Evolutionary conservation across 345 rosid genomes (phyloP).

Genomic region (Psidium guajava): DNA sequence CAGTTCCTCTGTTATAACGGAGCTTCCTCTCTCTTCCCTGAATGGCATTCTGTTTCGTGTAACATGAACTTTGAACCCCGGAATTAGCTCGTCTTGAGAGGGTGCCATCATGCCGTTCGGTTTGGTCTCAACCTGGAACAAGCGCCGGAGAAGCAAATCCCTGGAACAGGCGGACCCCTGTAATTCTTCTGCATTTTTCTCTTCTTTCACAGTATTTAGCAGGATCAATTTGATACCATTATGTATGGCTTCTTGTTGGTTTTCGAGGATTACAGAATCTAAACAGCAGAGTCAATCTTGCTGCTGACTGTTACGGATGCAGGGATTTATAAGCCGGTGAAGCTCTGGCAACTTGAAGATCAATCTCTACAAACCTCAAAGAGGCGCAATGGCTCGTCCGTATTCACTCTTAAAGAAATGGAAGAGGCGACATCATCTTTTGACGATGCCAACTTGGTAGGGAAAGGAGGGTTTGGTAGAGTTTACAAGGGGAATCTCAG

Average conservation of each 20-base stretch:
- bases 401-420: constrained; percentile 89
- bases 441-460: constrained; percentile 58
- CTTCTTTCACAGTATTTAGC: not conserved
- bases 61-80: not conserved
- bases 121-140: constrained; percentile 88
- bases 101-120: constrained; percentile 56
- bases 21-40: not conserved
- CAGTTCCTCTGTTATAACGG: not conserved
- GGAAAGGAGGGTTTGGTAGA: constrained; percentile 90
- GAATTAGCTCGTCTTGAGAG: not conserved
- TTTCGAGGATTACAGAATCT: not conserved
- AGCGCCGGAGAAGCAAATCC: constrained; percentile 84
- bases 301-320: not conserved
- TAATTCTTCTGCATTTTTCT: constrained; percentile 19
- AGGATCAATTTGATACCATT: not conserved
- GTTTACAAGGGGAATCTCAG: constrained; percentile 75
- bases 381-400: constrained; percentile 46
- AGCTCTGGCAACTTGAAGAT: constrained; percentile 63
- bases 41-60: not conserved
- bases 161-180: constrained; percentile 79
- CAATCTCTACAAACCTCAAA: constrained; percentile 34
- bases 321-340: constrained; percentile 75
- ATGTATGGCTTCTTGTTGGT: not conserved
- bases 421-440: constrained; percentile 73
- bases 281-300: not conserved